phyloP scores from a whole-genome alignment of 257 asterid species.

The Nicotiana benthamiana region DNA sequence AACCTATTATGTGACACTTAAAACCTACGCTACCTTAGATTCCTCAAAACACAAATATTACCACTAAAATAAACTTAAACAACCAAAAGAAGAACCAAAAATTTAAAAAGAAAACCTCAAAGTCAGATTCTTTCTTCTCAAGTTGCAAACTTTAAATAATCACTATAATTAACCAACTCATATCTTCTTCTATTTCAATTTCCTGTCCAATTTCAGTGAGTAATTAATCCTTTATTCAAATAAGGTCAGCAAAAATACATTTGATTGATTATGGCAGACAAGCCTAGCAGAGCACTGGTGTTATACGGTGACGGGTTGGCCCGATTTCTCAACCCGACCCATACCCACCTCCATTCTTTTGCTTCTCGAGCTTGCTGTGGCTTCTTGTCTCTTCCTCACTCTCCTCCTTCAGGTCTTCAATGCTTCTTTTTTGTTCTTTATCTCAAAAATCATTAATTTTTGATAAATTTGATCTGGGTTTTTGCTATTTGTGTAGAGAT shows the following conservation, averaged over 20 bases:
- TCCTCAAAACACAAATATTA: neutral
- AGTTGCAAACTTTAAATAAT: neutral
- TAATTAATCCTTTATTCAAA: neutral
- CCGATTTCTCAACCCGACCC: conserved; percentile 48
- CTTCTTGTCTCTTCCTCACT: conserved; percentile 60
- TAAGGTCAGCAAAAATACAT: neutral
- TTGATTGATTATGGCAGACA: conserved; percentile 50
- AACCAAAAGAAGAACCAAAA: no score
- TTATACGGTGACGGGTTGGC: conserved; percentile 78
- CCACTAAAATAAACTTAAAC: neutral
- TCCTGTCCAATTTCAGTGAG: no score
- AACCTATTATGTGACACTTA: no score
- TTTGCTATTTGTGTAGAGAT: neutral
- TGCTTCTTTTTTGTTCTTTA: no score
- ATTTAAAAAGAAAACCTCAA: neutral
- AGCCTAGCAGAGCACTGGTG: conserved; percentile 76
- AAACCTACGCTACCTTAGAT: neutral
- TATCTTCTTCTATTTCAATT: neutral
- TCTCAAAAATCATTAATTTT: neutral
- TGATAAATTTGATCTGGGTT: neutral
- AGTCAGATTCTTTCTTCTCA: neutral
- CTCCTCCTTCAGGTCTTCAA: conserved; percentile 55
- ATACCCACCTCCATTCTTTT: conserved; percentile 55
- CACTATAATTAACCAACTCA: neutral
- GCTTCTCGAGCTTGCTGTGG: conserved; percentile 72